Conservation (phyloP, 2,329 filamentous ascomycete genomes). For the Ophiostoma novo-ulmi region DNA sequence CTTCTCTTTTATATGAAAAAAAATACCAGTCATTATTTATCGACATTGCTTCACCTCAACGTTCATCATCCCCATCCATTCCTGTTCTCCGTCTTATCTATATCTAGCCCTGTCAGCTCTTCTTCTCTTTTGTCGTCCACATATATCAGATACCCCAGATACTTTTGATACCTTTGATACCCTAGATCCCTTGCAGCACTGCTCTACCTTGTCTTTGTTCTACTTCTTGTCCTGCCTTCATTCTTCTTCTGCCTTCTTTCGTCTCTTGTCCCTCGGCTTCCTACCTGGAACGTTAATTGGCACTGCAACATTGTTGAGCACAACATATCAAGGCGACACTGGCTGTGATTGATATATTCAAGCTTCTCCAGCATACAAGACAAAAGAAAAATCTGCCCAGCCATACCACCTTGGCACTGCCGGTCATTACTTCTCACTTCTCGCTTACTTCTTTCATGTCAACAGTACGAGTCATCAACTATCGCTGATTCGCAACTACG, state of each 20-base stretch:
- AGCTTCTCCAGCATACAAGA: neutral
- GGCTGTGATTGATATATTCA: neutral
- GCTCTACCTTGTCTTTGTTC: neutral
- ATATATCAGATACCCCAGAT: slow-evolving; percentile 3
- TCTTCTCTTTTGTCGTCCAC: neutral
- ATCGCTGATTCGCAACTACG: neutral
- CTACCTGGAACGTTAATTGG: neutral
- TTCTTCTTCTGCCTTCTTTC: neutral
- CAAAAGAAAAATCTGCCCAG: neutral
- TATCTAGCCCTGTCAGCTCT: slow-evolving; percentile 13
- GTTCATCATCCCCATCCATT: slow-evolving; percentile 2
- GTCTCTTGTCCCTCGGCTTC: neutral
- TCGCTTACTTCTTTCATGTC: neutral
- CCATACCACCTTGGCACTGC: neutral
- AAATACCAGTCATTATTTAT: neutral
- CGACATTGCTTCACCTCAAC: neutral
- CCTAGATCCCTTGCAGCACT: slow-evolving; percentile 1
- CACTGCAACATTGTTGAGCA: neutral
- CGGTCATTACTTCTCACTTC: neutral
- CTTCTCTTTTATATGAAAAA: neutral
- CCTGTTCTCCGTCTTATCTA: slow-evolving; percentile 10
- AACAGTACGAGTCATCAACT: neutral
- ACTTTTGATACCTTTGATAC: neutral
- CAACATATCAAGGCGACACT: neutral
- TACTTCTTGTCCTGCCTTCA: neutral